Evolutionary conservation across 345 rosid genomes (phyloP), one percentile per base, ranked within the genome.

Genomic region (Sapria himalayana): DNA sequence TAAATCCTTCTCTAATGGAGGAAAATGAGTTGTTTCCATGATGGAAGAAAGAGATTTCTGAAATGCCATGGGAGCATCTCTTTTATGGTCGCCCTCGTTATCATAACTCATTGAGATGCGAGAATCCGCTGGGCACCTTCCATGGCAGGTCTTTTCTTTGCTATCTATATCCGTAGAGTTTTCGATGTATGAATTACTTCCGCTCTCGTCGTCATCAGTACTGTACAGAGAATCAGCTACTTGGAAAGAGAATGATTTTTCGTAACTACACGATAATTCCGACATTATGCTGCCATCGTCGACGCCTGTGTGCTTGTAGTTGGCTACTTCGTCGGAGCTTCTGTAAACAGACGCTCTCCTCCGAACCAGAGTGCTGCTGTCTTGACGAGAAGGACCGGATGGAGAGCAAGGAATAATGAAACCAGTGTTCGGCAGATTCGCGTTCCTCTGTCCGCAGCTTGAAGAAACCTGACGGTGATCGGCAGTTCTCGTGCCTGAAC

Each of bases 131-230:
- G n/a, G n/a, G n/a, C n/a, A n/a, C n/a, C n/a, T n/a, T n/a, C n/a
- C n/a, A n/a, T n/a, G n/a, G n/a, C n/a, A n/a, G n/a, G n/a, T n/a
- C n/a, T n/a, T n/a, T n/a, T n/a, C n/a, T n/a, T n/a, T n/a, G n/a
- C n/a, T n/a, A n/a, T n/a, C n/a, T n/a, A n/a, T n/a, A n/a, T n/a
- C n/a, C n/a, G n/a, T n/a, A n/a, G n/a, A n/a, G n/a, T n/a, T n/a
- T n/a, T n/a, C n/a, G n/a, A n/a, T n/a, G n/a, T n/a, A n/a, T n/a
- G n/a, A n/a, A n/a, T n/a, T n/a, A n/a, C n/a, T n/a, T n/a, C n/a
- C n/a, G n/a, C n/a, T n/a, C n/a, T n/a, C n/a, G n/a, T 63, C 84
- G 48, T 76, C 81, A 50, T 82, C 86, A 9, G 69, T 71, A 45
- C 63, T 50, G 51, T 70, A 63, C 55, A 74, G 44, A 18, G 93